Evolutionary conservation across 2,329 filamentous ascomycete genomes (phyloP).

Genomic region (Coniella vitis): DNA sequence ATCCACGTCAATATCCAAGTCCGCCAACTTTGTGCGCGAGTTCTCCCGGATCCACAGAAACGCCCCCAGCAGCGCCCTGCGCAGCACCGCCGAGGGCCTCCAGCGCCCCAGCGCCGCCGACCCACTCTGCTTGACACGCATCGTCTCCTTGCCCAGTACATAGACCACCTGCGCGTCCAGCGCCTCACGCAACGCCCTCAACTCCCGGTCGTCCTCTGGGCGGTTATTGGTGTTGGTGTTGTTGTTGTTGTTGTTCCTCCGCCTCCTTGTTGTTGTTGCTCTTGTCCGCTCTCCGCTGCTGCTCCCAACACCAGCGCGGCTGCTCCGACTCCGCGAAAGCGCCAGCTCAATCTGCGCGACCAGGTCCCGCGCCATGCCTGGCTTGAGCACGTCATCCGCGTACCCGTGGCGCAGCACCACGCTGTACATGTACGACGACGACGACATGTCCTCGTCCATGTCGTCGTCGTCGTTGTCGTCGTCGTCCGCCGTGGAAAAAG

Average conservation of each 20-base stretch:
- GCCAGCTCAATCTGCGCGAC: conserved; percentile 54
- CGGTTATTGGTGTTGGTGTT: no score
- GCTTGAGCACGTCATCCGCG: conserved; percentile 62
- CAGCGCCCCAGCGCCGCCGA: no score
- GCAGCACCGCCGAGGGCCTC: conserved; percentile 21
- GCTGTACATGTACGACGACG: no score
- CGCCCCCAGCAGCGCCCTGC: conserved; percentile 36
- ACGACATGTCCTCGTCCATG: no score
- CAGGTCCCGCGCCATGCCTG: conserved; percentile 49
- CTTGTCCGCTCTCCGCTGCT: no score
- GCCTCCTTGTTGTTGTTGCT: no score
- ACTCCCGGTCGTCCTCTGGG: conserved; percentile 34
- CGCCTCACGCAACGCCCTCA: conserved; percentile 37
- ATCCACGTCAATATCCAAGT: conserved; percentile 52
- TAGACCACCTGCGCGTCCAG: conserved; percentile 49
- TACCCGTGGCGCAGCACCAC: conserved; percentile 66
- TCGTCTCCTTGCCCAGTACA: conserved; percentile 56
- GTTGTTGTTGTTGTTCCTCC: no score
- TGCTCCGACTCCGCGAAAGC: conserved; percentile 35
- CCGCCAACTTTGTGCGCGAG: conserved; percentile 58
- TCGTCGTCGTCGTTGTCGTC: no score
- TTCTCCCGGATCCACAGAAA: conserved; percentile 64
- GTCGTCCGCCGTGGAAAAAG: no score
- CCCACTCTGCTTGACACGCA: conserved; percentile 34
- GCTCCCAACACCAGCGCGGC: no score